phyloP scores from a whole-genome alignment of 352 stramenopile genomes.

The Phytophthora kernoviae region DNA sequence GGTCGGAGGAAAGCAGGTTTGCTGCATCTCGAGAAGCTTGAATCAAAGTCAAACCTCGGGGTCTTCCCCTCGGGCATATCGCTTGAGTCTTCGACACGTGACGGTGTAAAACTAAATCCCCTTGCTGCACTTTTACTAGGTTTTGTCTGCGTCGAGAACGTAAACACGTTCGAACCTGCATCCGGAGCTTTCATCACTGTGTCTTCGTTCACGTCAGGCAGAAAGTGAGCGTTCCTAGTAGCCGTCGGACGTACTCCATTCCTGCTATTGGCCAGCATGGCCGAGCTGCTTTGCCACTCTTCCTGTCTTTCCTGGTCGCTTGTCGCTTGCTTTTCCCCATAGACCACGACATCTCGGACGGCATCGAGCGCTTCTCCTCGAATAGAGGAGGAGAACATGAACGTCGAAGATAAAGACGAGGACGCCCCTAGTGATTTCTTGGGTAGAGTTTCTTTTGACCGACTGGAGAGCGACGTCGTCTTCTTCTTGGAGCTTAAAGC shows the following conservation, averaged over 20 bases:
- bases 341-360: slow-evolving; percentile 33
- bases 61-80: slow-evolving; percentile 6
- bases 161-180: slow-evolving; percentile 16
- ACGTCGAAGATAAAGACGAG: slow-evolving; percentile 26
- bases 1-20: slow-evolving; percentile 18
- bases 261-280: slow-evolving; percentile 12
- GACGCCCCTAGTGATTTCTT: slow-evolving; percentile 20
- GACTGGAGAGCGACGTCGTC: slow-evolving; percentile 11
- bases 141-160: slow-evolving; percentile 21
- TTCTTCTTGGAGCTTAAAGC: slow-evolving; percentile 33
- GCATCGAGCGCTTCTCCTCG: slow-evolving; percentile 29
- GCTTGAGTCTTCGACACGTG: slow-evolving; percentile 13
- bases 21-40: slow-evolving; percentile 18
- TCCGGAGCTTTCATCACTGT: slow-evolving; percentile 29
- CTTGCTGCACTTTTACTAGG: slow-evolving; percentile 8
- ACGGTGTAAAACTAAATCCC: slow-evolving; percentile 10
- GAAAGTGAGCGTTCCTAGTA: slow-evolving; percentile 12
- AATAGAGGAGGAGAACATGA: slow-evolving; percentile 17
- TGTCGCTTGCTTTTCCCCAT: slow-evolving; percentile 42
- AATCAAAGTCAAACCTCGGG: slow-evolving; percentile 22
- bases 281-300: slow-evolving; percentile 31
- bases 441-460: slow-evolving; percentile 16
- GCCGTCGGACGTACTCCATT: slow-evolving; percentile 10
- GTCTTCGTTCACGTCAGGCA: slow-evolving; percentile 31
- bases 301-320: slow-evolving; percentile 43